A percentile compares a stretch with the other conserved stretches of the same genome.
These are phyloP conservation scores for Fusarium nanum DNA, from an alignment of 2,329 filamentous ascomycete genomes.

Conservation along the genomic window DNA sequence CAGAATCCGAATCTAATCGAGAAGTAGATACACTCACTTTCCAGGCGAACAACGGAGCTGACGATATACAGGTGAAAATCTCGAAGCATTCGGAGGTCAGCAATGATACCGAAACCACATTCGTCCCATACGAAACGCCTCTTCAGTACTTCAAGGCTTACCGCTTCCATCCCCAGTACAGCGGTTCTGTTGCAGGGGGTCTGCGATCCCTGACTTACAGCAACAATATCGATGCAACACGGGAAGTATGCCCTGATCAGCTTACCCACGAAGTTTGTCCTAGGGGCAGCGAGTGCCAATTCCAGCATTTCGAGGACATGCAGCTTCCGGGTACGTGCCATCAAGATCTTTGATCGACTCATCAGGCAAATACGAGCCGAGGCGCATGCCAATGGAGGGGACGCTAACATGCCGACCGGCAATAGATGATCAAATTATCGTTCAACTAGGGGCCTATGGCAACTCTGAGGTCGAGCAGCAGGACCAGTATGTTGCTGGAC, in stretches of 20 bases:
- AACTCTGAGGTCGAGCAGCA: conserved; percentile 71
- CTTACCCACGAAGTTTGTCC: conserved; percentile 75
- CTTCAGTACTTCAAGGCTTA: conserved; percentile 86
- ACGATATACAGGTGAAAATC: conserved; percentile 40
- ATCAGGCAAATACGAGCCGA: conserved; percentile 34
- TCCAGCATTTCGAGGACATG: conserved; percentile 76
- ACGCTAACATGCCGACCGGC: conserved; percentile 59
- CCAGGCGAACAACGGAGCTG: conserved; percentile 21
- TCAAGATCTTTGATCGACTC: conserved; percentile 25
- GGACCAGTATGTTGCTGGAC: conserved; percentile 70
- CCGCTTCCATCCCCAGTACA: conserved; percentile 86
- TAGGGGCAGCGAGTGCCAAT: conserved; percentile 77
- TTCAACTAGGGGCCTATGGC: conserved; percentile 75
- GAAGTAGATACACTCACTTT: conserved; percentile 57
- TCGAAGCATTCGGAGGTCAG: conserved; percentile 5
- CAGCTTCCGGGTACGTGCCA: conserved; percentile 54
- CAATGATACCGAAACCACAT: conserved; percentile 38
- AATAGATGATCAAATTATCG: conserved; percentile 78
- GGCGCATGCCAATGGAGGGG: conserved; percentile 50
- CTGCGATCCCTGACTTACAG: conserved; percentile 93
- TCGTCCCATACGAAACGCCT: conserved; percentile 81
- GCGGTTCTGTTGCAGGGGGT: conserved; percentile 75
- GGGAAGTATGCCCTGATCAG: conserved; percentile 81
- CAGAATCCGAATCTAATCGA: conserved; percentile 48
- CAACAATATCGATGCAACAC: conserved; percentile 83